Percentiles rank a stretch among this genome's conserved stretches.
Conservation (phyloP, 768 basidiomycete genomes). For the Porphyrellus cyaneotinctus region DNA sequence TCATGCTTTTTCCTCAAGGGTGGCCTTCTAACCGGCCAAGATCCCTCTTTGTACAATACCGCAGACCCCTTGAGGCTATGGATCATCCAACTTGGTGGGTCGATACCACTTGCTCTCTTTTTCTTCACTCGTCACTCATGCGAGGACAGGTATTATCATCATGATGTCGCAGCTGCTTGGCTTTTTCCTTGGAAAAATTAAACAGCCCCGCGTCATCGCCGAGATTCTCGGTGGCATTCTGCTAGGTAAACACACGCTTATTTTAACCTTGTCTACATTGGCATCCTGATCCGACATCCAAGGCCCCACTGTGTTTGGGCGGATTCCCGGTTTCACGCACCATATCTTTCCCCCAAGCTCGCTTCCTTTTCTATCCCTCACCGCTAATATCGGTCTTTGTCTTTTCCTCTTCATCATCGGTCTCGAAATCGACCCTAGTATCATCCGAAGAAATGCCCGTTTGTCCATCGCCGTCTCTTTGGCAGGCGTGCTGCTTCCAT, state of each 20-base stretch:
- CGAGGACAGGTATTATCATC: constrained; percentile 59
- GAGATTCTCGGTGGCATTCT: constrained; percentile 91
- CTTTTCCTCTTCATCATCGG: constrained; percentile 93
- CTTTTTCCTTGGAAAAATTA: constrained; percentile 58
- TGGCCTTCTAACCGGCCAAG: constrained; percentile 72
- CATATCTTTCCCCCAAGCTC: constrained; percentile 79
- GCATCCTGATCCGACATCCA: constrained; percentile 38
- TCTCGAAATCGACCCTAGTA: constrained; percentile 76
- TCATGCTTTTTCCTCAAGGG: constrained; percentile 41
- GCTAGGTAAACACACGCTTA: constrained; percentile 47
- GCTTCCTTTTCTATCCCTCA: constrained; percentile 72
- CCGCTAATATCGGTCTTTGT: constrained; percentile 84
- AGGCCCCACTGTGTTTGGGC: constrained; percentile 59
- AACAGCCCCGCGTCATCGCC: constrained; percentile 90
- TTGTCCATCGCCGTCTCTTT: constrained; percentile 65
- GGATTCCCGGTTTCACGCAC: constrained; percentile 83
- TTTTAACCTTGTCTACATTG: constrained; percentile 44
- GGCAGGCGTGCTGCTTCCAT: constrained; percentile 83
- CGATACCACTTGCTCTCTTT: background rate
- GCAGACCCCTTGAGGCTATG: constrained; percentile 71
- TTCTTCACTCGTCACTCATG: background rate
- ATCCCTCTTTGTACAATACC: constrained; percentile 60
- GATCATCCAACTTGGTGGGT: constrained; percentile 70
- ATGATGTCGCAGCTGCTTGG: constrained; percentile 77
- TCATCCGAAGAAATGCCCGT: constrained; percentile 75